Conservation (phyloP, 257 asterid genomes). For the Solanum ossicruentum region DNA sequence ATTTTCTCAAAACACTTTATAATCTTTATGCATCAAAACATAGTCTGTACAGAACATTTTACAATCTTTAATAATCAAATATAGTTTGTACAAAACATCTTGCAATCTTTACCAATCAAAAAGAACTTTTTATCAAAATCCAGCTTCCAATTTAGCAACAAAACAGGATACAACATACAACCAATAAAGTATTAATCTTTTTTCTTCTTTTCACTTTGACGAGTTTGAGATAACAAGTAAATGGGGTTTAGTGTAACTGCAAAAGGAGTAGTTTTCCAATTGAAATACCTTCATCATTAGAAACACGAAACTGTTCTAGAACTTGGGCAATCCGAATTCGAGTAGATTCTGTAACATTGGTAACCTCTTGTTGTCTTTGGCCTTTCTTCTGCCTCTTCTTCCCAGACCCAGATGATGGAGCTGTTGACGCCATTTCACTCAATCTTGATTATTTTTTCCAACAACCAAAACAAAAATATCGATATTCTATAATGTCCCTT, state of each 20-base stretch:
- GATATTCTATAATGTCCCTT: not conserved
- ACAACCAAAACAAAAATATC: not conserved
- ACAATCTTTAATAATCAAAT: not conserved
- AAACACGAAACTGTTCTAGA: slow-evolving; percentile 43
- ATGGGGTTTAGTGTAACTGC: not conserved
- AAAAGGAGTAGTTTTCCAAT: not conserved
- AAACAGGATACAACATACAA: not conserved
- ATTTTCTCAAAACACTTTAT: not conserved
- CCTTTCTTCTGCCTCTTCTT: slow-evolving; percentile 26
- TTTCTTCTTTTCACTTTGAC: not conserved
- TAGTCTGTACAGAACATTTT: not conserved
- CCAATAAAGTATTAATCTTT: not conserved
- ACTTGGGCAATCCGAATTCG: slow-evolving; percentile 32
- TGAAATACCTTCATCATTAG: slow-evolving; percentile 35
- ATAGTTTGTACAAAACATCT: not conserved
- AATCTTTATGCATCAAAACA: not conserved
- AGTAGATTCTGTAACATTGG: slow-evolving; percentile 23
- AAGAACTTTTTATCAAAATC: not conserved
- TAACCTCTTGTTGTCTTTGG: not conserved
- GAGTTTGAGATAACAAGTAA: not conserved
- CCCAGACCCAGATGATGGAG: slow-evolving; percentile 6
- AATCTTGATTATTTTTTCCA: not conserved
- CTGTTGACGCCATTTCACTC: slow-evolving; percentile 4
- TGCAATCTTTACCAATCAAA: not conserved
- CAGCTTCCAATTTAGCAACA: not conserved